phyloP scores from a whole-genome alignment of 495 filamentous ascomycete species.

The Amorphotheca resinae region DNA sequence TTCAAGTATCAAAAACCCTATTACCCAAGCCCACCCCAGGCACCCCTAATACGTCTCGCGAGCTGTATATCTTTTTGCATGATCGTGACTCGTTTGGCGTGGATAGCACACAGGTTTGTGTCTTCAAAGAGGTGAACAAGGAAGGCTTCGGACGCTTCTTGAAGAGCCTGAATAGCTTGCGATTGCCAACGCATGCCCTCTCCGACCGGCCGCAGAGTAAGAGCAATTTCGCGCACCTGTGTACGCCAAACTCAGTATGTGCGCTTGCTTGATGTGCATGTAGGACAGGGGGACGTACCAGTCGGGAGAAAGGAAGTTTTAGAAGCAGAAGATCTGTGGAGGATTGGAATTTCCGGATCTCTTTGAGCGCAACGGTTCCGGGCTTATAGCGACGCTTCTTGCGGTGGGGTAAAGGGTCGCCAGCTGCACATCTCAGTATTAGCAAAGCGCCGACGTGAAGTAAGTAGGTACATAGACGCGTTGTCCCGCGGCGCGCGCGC shows the following conservation, averaged over 20 bases:
- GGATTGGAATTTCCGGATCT: constrained; percentile 78
- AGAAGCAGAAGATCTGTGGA: constrained; percentile 66
- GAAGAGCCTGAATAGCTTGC: constrained; percentile 77
- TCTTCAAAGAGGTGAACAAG: constrained; percentile 92
- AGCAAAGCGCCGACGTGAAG: not conserved
- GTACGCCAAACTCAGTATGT: too few relatives aligned
- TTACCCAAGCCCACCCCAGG: constrained; percentile 39
- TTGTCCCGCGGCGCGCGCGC: too few relatives aligned
- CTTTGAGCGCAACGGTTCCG: constrained; percentile 70
- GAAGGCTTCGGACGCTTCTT: constrained; percentile 88
- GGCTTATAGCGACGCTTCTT: constrained; percentile 64
- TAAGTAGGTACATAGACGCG: too few relatives aligned
- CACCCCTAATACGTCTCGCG: constrained; percentile 64
- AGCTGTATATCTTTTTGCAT: constrained; percentile 97
- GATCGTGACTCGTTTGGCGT: constrained; percentile 92
- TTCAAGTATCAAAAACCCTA: not conserved
- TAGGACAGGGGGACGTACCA: constrained; percentile 41
- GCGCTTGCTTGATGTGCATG: not conserved
- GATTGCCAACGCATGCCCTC: constrained; percentile 79
- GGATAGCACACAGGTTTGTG: constrained; percentile 87
- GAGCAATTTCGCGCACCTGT: constrained; percentile 74
- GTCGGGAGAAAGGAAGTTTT: constrained; percentile 76
- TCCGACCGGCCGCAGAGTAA: constrained; percentile 35
- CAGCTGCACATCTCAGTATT: constrained; percentile 35
- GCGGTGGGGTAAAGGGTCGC: constrained; percentile 53